Evolutionary conservation across 352 stramenopile species (phyloP).

Genomic region (Globisporangium perplexum): DNA sequence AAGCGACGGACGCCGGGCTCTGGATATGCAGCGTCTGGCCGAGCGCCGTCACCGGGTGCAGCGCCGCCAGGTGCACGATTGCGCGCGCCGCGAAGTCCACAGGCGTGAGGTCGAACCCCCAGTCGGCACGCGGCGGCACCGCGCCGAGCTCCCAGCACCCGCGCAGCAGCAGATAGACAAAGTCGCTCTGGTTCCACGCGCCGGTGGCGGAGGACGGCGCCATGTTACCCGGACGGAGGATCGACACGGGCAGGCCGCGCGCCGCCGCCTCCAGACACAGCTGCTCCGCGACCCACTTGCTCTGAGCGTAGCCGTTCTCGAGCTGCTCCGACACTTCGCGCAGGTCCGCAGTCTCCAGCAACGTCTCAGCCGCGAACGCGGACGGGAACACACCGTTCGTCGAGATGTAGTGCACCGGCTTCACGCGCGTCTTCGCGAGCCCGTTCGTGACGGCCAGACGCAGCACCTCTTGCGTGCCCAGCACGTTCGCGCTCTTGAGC

Average conservation of each 20-base stretch:
- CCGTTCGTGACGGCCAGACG: conserved; percentile 81
- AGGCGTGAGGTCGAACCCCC: conserved; percentile 89
- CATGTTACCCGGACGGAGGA: conserved; percentile 90
- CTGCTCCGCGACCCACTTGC: conserved; percentile 90
- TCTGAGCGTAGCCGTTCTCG: conserved; percentile 85
- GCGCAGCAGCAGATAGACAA: conserved; percentile 87
- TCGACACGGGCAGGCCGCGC: conserved; percentile 77
- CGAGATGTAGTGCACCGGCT: conserved; percentile 86
- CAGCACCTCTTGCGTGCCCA: conserved; percentile 87
- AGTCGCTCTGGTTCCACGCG: conserved; percentile 85
- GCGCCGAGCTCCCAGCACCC: conserved; percentile 62
- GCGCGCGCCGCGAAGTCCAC: conserved; percentile 88
- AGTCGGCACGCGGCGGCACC: conserved; percentile 56
- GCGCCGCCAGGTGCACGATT: conserved; percentile 73
- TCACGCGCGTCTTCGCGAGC: conserved; percentile 70
- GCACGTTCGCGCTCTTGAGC: conserved; percentile 86
- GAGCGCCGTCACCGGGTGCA: conserved; percentile 43
- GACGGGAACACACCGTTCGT: conserved; percentile 90
- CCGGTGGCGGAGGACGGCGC: conserved; percentile 51
- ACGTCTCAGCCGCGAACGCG: conserved; percentile 19
- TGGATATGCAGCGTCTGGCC: conserved; percentile 76
- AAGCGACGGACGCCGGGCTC: conserved; percentile 36
- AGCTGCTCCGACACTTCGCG: conserved; percentile 51
- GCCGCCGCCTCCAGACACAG: conserved; percentile 75
- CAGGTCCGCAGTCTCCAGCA: conserved; percentile 51